Evolutionary conservation across 768 basidiomycete genomes (phyloP).

Genomic region (Termitomyces sp.): DNA sequence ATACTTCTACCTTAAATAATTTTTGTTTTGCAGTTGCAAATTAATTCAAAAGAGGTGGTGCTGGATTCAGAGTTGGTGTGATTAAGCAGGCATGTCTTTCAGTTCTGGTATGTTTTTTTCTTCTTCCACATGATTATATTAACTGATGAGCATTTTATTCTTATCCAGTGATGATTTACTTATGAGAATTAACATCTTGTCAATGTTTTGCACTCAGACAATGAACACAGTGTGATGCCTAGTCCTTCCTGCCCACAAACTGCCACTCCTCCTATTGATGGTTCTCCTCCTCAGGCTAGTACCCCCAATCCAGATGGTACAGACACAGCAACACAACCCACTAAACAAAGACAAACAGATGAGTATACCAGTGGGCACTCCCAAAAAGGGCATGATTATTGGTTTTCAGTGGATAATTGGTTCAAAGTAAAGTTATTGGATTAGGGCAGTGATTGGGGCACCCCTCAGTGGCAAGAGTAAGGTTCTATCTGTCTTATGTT

Average conservation of each 20-base stretch:
- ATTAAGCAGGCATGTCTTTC: background rate
- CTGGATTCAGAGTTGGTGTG: background rate
- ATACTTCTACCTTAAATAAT: background rate
- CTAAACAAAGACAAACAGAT: background rate
- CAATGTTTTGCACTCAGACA: background rate
- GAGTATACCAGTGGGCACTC: background rate
- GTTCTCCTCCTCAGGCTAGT: background rate
- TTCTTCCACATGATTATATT: too few species aligned
- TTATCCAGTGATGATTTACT: background rate
- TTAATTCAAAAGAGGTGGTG: slow-evolving; percentile 3
- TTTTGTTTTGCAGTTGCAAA: background rate
- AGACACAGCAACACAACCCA: background rate
- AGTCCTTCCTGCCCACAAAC: background rate
- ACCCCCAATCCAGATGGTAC: background rate
- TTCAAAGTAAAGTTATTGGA: background rate
- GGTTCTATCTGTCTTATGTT: background rate
- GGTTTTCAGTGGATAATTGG: background rate
- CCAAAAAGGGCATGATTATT: slow-evolving; percentile 1
- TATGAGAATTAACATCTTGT: background rate
- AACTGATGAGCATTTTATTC: too few species aligned
- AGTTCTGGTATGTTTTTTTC: background rate
- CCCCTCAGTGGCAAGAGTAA: slow-evolving; percentile 2
- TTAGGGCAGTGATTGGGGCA: background rate
- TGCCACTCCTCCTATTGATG: background rate
- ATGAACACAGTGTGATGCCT: background rate